Percentiles rank a stretch among this genome's conserved stretches.
Conservation (phyloP, 495 filamentous ascomycete species). For the Neurospora terricola region DNA sequence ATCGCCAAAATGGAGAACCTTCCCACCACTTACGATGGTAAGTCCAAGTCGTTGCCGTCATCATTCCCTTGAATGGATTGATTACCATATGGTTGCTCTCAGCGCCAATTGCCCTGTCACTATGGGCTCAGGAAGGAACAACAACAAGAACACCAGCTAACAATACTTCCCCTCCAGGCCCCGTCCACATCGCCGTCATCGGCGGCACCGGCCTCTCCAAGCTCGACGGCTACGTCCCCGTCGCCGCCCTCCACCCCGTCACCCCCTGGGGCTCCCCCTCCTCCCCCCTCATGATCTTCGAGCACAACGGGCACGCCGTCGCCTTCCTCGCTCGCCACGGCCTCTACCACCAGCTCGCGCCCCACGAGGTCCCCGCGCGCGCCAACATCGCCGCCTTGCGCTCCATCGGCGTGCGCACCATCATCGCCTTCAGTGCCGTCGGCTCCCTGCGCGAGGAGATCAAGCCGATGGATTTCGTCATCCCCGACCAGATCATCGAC, state of each 20-base stretch:
- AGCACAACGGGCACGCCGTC: constrained; percentile 70
- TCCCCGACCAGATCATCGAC: constrained; percentile 95
- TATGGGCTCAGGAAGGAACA: not conserved
- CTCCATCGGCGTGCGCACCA: constrained; percentile 72
- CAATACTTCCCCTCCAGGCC: constrained; percentile 36
- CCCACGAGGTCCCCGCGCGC: constrained; percentile 80
- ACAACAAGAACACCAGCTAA: not conserved
- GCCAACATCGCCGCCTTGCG: constrained; percentile 95
- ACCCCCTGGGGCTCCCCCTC: constrained; percentile 94
- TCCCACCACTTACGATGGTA: constrained; percentile 4
- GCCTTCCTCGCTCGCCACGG: constrained; percentile 95
- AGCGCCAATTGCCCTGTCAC: not conserved
- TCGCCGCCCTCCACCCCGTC: constrained; percentile 56
- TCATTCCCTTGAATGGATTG: not conserved
- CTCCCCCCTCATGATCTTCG: constrained; percentile 80
- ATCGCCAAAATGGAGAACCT: not conserved
- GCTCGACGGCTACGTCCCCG: constrained; percentile 62
- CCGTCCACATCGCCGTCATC: constrained; percentile 88
- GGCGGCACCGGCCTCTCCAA: constrained; percentile 84
- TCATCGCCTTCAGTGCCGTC: constrained; percentile 93
- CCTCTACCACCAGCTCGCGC: constrained; percentile 74
- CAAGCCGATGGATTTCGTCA: constrained; percentile 87
- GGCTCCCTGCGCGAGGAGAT: constrained; percentile 87
- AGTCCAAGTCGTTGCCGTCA: not conserved
- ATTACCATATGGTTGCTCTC: not conserved